Percentiles rank a stretch among this genome's conserved stretches.
These are phyloP conservation scores for Dryas alaskensis DNA, from an alignment of 306 rosid species.

Conservation along the genomic window DNA sequence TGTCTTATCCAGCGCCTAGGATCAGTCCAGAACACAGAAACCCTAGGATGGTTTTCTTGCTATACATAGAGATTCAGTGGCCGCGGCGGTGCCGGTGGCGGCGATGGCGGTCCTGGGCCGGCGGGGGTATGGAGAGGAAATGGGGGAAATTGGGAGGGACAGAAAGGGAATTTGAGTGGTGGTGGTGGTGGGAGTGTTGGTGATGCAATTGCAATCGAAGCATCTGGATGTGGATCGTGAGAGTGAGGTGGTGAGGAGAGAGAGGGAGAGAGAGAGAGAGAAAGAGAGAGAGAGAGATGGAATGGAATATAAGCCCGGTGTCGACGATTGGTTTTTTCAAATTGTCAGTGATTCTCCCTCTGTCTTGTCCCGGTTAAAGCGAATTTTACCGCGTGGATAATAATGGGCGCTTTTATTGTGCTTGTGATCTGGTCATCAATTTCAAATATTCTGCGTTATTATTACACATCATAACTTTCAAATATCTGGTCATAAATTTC, in stretches of 20 bases:
- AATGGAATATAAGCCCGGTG: conserved; percentile 16
- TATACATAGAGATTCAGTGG: conserved; percentile 41
- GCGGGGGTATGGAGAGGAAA: conserved; percentile 7
- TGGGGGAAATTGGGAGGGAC: conserved; percentile 19
- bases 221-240: conserved; percentile 21
- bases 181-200: background rate
- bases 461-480: too few species aligned
- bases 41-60: conserved; percentile 35
- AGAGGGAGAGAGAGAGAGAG: conserved; percentile 7
- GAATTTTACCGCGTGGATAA: background rate
- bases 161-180: conserved; percentile 17
- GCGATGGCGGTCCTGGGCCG: background rate
- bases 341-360: background rate
- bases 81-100: background rate
- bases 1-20: conserved; percentile 42
- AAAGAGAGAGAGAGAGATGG: conserved; percentile 1
- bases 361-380: background rate
- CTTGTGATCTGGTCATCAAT: too few species aligned
- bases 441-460: too few species aligned
- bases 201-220: conserved; percentile 18
- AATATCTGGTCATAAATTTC: too few species aligned
- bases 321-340: background rate
- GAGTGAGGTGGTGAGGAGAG: background rate
- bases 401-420: too few species aligned
- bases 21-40: conserved; percentile 48